Evolutionary conservation across 768 basidiomycete genomes (phyloP).

Genomic region (Sporobolomyces roseus): DNA sequence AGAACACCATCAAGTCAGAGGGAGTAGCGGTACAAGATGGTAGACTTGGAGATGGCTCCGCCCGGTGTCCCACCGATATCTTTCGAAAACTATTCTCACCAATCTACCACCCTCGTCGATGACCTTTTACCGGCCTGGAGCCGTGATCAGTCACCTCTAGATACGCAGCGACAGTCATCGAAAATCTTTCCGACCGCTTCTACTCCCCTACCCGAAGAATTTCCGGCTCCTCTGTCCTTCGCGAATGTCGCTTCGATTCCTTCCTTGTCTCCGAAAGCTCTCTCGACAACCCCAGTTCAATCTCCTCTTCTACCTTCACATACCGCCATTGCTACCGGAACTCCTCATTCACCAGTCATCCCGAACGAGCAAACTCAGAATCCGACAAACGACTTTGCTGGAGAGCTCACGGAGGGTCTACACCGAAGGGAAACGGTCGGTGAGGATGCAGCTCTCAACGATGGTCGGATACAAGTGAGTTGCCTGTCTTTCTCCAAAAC

Average conservation of each 20-base stretch:
- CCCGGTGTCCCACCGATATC: conserved; percentile 8
- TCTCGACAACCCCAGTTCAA: background rate
- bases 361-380: background rate
- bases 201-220: background rate
- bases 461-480: conserved; percentile 28
- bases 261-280: background rate
- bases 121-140: conserved; percentile 32
- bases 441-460: background rate
- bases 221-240: conserved; percentile 22
- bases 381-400: conserved; percentile 3
- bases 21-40: background rate
- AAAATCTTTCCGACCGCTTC: background rate
- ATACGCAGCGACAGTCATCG: background rate
- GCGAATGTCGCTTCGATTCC: conserved; percentile 22
- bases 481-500: too few relatives aligned
- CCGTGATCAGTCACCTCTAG: conserved; percentile 7
- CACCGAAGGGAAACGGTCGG: background rate
- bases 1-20: too few relatives aligned
- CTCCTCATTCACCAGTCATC: background rate
- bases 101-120: background rate
- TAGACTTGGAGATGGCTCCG: conserved; percentile 4
- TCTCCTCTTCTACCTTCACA: background rate
- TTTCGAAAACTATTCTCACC: background rate
- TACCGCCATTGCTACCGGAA: too few relatives aligned
- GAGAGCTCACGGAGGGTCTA: conserved; percentile 7